Percentiles rank a stretch among this genome's conserved stretches.
Conservation (phyloP, 2,329 filamentous ascomycete species). For the Penicillium frequentans region DNA sequence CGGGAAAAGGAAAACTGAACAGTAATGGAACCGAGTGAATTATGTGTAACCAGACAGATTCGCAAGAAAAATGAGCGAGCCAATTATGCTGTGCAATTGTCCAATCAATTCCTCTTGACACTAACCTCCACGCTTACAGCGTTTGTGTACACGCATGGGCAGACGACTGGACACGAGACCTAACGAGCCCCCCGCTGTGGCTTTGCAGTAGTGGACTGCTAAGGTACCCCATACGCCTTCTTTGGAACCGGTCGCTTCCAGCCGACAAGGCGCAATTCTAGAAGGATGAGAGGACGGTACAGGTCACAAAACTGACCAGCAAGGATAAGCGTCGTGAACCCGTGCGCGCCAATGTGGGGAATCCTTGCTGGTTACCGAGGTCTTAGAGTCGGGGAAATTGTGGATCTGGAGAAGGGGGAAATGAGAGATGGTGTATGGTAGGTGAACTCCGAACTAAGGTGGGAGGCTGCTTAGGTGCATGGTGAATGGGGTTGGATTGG, state of each 20-base stretch:
- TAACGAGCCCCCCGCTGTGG: background rate
- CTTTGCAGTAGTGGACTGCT: background rate
- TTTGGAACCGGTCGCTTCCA: background rate
- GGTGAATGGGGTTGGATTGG: constrained; percentile 2
- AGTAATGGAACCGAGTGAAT: background rate
- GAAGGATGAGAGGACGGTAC: background rate
- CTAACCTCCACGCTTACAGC: background rate
- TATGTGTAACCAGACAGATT: background rate
- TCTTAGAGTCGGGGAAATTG: constrained; percentile 6
- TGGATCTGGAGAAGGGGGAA: background rate
- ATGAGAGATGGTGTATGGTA: background rate
- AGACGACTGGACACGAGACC: background rate
- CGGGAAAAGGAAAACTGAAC: background rate
- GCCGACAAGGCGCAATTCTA: background rate
- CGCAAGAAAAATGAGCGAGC: background rate
- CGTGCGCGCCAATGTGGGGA: constrained; percentile 7
- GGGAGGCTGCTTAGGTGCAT: background rate
- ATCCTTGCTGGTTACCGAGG: constrained; percentile 1
- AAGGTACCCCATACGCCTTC: background rate
- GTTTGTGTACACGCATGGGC: background rate
- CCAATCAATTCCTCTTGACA: too few species aligned
- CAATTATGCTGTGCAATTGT: background rate
- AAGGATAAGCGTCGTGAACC: background rate
- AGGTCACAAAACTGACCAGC: background rate
- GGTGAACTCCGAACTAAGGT: background rate